Evolutionary conservation across 2,329 filamentous ascomycete genomes (phyloP).

Genomic region (Didymosphaeria variabile): DNA sequence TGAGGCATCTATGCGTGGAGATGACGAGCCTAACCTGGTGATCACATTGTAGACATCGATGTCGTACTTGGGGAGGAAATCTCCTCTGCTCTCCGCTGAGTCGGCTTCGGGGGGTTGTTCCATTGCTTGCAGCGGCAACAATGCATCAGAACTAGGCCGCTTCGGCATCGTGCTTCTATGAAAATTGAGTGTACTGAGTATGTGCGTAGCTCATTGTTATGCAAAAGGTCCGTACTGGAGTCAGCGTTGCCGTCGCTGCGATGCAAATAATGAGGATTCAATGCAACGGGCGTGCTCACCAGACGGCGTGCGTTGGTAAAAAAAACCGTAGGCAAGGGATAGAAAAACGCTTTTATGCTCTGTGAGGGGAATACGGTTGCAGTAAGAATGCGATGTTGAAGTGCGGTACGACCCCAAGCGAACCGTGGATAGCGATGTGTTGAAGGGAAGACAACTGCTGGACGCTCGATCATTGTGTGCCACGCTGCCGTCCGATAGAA

Average conservation of each 20-base stretch:
- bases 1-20: too few species aligned
- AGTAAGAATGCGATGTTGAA: neutral
- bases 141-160: too few species aligned
- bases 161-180: neutral
- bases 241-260: neutral
- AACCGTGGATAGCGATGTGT: neutral
- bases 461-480: neutral
- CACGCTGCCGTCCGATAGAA: neutral
- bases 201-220: neutral
- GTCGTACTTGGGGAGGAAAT: too few species aligned
- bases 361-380: neutral
- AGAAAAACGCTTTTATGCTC: neutral
- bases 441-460: neutral
- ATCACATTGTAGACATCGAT: too few species aligned
- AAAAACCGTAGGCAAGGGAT: neutral
- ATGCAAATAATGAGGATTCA: neutral
- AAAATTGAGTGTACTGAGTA: neutral
- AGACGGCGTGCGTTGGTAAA: neutral
- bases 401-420: neutral
- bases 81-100: too few species aligned
- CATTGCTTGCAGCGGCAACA: too few species aligned
- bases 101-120: too few species aligned
- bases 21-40: too few species aligned
- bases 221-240: neutral
- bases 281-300: too few species aligned